Percentiles rank a stretch among this genome's conserved stretches.
These are phyloP conservation scores for Castanea crenata DNA, from an alignment of 306 rosid genomes.

Conservation along the genomic window DNA sequence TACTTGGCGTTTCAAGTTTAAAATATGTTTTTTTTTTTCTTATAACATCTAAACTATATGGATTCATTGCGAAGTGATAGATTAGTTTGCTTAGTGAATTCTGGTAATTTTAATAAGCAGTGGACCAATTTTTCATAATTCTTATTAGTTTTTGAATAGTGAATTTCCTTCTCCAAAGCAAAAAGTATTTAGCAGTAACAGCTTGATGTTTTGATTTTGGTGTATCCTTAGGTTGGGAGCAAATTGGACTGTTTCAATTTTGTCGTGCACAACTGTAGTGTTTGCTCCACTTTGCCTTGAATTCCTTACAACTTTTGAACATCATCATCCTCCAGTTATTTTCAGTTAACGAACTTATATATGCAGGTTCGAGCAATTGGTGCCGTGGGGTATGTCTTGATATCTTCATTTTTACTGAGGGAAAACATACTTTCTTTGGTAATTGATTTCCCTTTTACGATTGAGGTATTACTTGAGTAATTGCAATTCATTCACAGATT, in stretches of 20 bases:
- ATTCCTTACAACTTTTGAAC: slow-evolving; percentile 10
- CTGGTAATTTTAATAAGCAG: neutral
- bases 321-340: slow-evolving; percentile 3
- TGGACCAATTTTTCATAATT: neutral
- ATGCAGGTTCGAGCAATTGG: slow-evolving; percentile 83
- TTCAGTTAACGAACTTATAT: neutral
- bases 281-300: slow-evolving; percentile 35
- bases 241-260: slow-evolving; percentile 76
- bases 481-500: neutral
- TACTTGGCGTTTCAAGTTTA: neutral
- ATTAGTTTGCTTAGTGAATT: neutral
- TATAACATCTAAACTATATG: neutral
- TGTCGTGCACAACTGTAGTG: slow-evolving; percentile 79
- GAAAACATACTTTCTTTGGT: slow-evolving; percentile 93
- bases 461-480: neutral
- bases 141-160: neutral
- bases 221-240: slow-evolving; percentile 62
- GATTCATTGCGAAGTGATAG: neutral
- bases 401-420: slow-evolving; percentile 81
- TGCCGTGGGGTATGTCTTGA: slow-evolving; percentile 81
- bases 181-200: slow-evolving; percentile 1
- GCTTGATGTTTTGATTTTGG: slow-evolving; percentile 9
- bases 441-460: slow-evolving; percentile 24
- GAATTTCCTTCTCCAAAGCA: neutral
- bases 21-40: neutral